Percentiles rank a stretch among this genome's conserved stretches.
These are phyloP conservation scores for Fusarium poae DNA, from an alignment of 2,329 filamentous ascomycete genomes.

Conservation along the genomic window DNA sequence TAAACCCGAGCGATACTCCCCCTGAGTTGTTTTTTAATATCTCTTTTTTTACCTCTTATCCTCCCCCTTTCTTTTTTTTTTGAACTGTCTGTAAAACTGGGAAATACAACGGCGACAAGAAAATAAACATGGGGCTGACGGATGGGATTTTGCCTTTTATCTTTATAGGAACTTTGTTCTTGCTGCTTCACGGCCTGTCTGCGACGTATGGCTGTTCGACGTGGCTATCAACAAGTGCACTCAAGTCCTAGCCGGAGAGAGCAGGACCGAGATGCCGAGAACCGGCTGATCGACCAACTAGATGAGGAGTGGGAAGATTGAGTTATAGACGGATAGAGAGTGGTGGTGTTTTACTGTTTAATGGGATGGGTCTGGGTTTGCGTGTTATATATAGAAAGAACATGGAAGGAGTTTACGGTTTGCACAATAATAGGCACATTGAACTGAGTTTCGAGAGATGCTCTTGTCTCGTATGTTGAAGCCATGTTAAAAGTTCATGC, in stretches of 20 bases:
- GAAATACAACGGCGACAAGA: conserved; percentile 11
- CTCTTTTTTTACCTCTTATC: neutral
- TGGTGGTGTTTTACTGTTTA: conserved; percentile 13
- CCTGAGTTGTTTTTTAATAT: conserved; percentile 31
- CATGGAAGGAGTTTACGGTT: conserved; percentile 43
- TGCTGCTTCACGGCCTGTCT: conserved; percentile 78
- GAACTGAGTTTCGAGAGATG: conserved; percentile 24
- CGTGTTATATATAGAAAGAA: conserved; percentile 36
- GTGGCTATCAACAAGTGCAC: conserved; percentile 76
- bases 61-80: conserved; percentile 2
- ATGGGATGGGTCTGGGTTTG: conserved; percentile 9
- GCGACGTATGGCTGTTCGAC: conserved; percentile 71
- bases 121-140: conserved; percentile 43
- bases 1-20: conserved; percentile 51
- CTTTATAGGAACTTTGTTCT: conserved; percentile 71
- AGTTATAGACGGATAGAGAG: neutral
- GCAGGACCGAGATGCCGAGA: conserved; percentile 81
- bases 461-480: conserved; percentile 22
- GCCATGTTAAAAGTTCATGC: conserved; percentile 32
- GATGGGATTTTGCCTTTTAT: conserved; percentile 31
- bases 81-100: conserved; percentile 10
- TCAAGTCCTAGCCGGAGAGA: conserved; percentile 64
- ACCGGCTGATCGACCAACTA: conserved; percentile 92
- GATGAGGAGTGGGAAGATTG: conserved; percentile 97
- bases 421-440: conserved; percentile 31